These are phyloP conservation scores for Cyclotella cryptica DNA, from an alignment of 108 stramenopile genomes.

Conservation along the genomic window DNA sequence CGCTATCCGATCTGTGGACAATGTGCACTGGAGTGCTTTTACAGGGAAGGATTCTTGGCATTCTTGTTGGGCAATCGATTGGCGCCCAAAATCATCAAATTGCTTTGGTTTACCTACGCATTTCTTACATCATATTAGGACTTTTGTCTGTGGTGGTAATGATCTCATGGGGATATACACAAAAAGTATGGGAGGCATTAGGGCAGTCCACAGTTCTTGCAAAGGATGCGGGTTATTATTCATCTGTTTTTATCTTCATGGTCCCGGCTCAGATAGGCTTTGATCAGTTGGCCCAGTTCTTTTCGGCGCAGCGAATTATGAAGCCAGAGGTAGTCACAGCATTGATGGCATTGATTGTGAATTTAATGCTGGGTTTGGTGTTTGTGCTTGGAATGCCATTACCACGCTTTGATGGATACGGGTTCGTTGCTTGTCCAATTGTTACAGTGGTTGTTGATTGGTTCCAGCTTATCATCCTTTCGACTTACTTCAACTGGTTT, in stretches of 20 bases:
- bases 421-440: conserved; percentile 81
- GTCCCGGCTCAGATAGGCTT: conserved; percentile 72
- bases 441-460: conserved; percentile 76
- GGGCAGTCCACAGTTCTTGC: conserved; percentile 61
- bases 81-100: conserved; percentile 54
- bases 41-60: conserved; percentile 53
- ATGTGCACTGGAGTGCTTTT: conserved; percentile 77
- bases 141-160: conserved; percentile 58
- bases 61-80: conserved; percentile 53
- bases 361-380: conserved; percentile 69
- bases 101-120: conserved; percentile 58
- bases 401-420: conserved; percentile 67
- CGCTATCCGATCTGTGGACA: conserved; percentile 72
- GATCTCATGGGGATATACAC: conserved; percentile 68
- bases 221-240: conserved; percentile 78
- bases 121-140: conserved; percentile 44
- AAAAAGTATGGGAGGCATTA: conserved; percentile 60
- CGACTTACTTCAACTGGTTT: conserved; percentile 52
- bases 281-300: conserved; percentile 77
- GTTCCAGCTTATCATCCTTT: conserved; percentile 58
- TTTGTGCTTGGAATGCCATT: conserved; percentile 84
- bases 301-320: conserved; percentile 83
- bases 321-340: conserved; percentile 71
- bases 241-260: conserved; percentile 60
- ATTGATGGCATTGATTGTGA: conserved; percentile 63